Evolutionary conservation across 2,329 filamentous ascomycete species (phyloP).

Genomic region (Cercospora sp.): DNA sequence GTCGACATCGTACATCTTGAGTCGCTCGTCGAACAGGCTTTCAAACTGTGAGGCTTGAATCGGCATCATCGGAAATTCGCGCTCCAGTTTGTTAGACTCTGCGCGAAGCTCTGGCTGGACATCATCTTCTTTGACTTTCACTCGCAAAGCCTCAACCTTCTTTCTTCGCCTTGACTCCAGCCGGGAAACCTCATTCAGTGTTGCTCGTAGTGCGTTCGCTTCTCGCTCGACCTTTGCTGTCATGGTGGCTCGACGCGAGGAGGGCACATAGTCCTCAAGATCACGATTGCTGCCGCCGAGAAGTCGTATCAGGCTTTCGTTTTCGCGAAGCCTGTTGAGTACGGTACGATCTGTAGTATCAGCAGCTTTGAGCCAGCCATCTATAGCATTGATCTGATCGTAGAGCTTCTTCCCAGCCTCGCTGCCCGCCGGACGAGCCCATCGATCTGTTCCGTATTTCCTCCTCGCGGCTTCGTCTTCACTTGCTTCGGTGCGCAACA

Average conservation of each 20-base stretch:
- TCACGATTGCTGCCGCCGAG: conserved; percentile 77
- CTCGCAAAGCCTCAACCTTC: conserved; percentile 74
- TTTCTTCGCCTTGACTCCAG: conserved; percentile 78
- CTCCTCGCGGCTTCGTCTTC: conserved; percentile 75
- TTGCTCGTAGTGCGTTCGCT: conserved; percentile 72
- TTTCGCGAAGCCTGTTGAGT: conserved; percentile 73
- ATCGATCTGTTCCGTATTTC: conserved; percentile 84
- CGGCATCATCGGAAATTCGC: conserved; percentile 78
- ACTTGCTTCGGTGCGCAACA: conserved; percentile 75
- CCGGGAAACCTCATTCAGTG: conserved; percentile 80
- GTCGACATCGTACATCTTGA: conserved; percentile 80
- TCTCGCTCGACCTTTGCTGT: conserved; percentile 78
- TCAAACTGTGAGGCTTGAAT: conserved; percentile 91
- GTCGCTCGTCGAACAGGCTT: conserved; percentile 78
- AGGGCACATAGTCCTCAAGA: conserved; percentile 86
- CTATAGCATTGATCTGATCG: conserved; percentile 73
- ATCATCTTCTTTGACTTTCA: conserved; percentile 82
- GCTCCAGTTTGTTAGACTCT: conserved; percentile 81
- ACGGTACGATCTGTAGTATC: conserved; percentile 68
- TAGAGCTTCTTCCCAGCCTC: conserved; percentile 72
- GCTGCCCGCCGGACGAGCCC: conserved; percentile 69
- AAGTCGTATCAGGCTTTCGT: conserved; percentile 71
- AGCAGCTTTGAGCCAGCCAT: conserved; percentile 78
- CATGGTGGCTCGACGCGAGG: conserved; percentile 74
- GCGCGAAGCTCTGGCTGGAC: conserved; percentile 78